Conservation (phyloP, 805 yeast species). For the Ogataea paraovalis region DNA sequence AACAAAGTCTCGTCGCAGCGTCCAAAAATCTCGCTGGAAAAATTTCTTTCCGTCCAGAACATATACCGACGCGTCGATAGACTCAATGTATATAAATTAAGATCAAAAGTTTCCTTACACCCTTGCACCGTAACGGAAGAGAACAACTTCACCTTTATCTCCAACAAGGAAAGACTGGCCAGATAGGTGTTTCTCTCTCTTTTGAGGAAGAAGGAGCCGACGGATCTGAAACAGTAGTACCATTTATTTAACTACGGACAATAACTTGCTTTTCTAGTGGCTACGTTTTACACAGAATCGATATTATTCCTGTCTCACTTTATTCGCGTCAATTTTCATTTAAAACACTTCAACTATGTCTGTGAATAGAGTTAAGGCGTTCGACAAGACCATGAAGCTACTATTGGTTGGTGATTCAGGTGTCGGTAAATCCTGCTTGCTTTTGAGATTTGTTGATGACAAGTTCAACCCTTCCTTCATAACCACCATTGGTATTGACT, state of each 20-base stretch:
- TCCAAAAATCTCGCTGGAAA: not conserved
- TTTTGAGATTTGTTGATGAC: slow-evolving; percentile 91
- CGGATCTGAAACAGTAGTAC: no score
- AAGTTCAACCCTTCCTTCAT: slow-evolving; percentile 95
- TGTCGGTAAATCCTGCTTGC: slow-evolving; percentile 84
- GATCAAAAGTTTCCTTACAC: not conserved
- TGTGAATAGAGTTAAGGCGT: slow-evolving; percentile 60
- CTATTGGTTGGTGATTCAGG: slow-evolving; percentile 90
- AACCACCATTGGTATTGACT: slow-evolving; percentile 97
- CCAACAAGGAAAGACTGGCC: not conserved
- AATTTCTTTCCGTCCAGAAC: not conserved
- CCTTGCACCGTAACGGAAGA: not conserved
- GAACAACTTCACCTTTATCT: not conserved
- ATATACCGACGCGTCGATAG: not conserved
- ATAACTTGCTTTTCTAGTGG: no score
- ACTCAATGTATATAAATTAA: no score
- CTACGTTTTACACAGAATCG: no score
- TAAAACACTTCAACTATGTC: slow-evolving; percentile 40
- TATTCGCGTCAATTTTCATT: no score
- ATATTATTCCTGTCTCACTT: no score
- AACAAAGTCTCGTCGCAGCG: not conserved
- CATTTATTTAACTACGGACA: no score
- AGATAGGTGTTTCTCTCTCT: no score
- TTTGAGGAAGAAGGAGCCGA: not conserved
- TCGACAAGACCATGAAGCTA: slow-evolving; percentile 88